These are phyloP conservation scores for Protomyces inundatus DNA, from an alignment of 1,139 yeast genomes.

Conservation along the genomic window DNA sequence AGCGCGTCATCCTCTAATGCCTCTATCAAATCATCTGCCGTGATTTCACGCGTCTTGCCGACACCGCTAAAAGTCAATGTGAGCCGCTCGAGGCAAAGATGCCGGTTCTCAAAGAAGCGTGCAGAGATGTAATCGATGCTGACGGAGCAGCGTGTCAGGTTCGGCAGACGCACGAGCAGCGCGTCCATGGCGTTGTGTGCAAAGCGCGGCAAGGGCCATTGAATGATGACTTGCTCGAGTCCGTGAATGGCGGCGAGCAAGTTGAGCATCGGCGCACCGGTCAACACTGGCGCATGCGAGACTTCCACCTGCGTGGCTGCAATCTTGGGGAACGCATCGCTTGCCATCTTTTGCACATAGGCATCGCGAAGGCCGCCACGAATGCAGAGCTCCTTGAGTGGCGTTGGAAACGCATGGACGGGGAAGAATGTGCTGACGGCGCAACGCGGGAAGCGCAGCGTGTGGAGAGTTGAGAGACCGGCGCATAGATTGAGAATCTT, in stretches of 20 bases:
- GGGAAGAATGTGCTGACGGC: conserved; percentile 17
- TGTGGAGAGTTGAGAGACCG: not conserved
- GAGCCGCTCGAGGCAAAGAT: conserved; percentile 1
- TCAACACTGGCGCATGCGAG: conserved; percentile 14
- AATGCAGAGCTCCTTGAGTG: conserved; percentile 3
- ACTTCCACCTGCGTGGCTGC: not conserved
- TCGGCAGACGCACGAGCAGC: not conserved
- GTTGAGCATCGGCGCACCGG: conserved; percentile 6
- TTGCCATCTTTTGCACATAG: conserved; percentile 10
- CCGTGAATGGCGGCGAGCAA: not conserved
- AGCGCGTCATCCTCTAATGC: conserved; percentile 6
- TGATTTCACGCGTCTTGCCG: conserved; percentile 6
- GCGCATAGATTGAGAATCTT: conserved; percentile 6
- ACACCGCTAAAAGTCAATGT: conserved; percentile 7
- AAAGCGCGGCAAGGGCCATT: conserved; percentile 21
- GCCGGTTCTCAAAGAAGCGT: conserved; percentile 11
- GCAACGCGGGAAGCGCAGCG: conserved; percentile 20
- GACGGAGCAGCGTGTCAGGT: not conserved
- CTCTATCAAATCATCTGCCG: conserved; percentile 8
- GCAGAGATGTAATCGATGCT: conserved; percentile 18
- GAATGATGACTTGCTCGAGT: not conserved
- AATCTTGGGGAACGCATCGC: not conserved
- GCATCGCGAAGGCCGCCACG: conserved; percentile 24
- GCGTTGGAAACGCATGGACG: conserved; percentile 10
- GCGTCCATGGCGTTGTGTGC: conserved; percentile 9